phyloP scores from a whole-genome alignment of 2,329 filamentous ascomycete species.

The Alternaria triticina region DNA sequence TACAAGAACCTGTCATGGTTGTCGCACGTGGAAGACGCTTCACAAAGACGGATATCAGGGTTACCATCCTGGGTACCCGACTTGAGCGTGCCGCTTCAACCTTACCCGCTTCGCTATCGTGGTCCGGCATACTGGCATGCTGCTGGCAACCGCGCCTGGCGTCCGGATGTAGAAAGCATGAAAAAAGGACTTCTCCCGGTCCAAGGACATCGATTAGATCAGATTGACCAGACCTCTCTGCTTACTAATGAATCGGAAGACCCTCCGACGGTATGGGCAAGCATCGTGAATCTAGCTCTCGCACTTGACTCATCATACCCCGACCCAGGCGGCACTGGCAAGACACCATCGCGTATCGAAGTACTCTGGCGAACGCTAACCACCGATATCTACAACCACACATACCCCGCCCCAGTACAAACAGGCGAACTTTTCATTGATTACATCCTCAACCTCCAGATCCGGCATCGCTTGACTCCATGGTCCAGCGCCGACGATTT shows the following conservation, averaged over 20 bases:
- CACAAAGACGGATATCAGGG: conserved; percentile 14
- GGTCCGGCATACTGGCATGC: conserved; percentile 23
- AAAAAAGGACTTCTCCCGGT: not conserved
- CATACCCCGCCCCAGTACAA: conserved; percentile 22
- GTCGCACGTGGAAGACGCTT: conserved; percentile 32
- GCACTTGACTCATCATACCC: conserved; percentile 27
- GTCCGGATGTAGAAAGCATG: not conserved
- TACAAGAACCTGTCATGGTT: conserved; percentile 28
- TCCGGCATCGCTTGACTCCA: conserved; percentile 33
- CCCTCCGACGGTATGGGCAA: not conserved
- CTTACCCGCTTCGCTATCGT: conserved; percentile 33
- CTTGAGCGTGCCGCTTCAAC: conserved; percentile 27
- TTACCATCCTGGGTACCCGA: conserved; percentile 40
- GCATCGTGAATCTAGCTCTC: conserved; percentile 21
- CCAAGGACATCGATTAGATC: not conserved
- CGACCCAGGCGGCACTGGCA: not conserved
- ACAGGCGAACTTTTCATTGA: conserved; percentile 32
- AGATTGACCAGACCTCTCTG: not conserved
- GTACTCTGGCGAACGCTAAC: conserved; percentile 33
- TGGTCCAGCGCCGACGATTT: conserved; percentile 35
- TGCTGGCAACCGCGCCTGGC: conserved; percentile 17
- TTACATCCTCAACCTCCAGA: conserved; percentile 37
- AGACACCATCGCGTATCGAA: conserved; percentile 25
- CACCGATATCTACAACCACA: conserved; percentile 31
- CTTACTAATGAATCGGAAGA: not conserved